These are phyloP conservation scores for Hanseniaspora occidentalis DNA, from an alignment of 805 yeast species.

Conservation along the genomic window DNA sequence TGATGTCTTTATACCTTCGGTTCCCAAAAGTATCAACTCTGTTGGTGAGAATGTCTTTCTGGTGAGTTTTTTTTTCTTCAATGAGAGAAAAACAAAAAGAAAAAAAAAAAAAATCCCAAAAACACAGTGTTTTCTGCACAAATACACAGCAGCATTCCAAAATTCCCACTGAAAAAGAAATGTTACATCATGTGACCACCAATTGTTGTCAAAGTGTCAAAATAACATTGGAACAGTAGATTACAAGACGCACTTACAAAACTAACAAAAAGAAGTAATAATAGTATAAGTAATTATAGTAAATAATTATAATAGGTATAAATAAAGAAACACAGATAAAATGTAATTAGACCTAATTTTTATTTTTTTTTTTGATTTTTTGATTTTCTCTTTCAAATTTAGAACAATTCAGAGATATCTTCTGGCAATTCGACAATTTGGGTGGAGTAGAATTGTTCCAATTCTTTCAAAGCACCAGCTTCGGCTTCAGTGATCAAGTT, in stretches of 20 bases:
- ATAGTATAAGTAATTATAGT: constrained; percentile 1
- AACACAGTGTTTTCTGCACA: too few species aligned
- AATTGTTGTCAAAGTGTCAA: neutral
- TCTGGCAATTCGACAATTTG: constrained; percentile 72
- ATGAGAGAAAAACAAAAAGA: neutral
- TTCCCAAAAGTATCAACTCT: too few species aligned
- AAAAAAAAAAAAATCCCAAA: neutral
- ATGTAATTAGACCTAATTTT: neutral
- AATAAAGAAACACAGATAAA: constrained; percentile 1
- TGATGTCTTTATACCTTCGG: neutral
- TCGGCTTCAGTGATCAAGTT: constrained; percentile 83
- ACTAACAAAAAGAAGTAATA: neutral
- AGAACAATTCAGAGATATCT: constrained; percentile 40
- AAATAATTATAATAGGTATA: constrained; percentile 3
- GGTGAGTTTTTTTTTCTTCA: neutral
- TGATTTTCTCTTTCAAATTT: neutral
- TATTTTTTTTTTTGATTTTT: neutral
- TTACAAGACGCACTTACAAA: neutral
- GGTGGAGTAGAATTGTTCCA: constrained; percentile 62
- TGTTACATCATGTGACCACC: too few species aligned
- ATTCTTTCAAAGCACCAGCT: constrained; percentile 56
- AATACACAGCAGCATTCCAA: too few species aligned
- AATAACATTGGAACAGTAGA: neutral
- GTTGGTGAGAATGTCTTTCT: too few species aligned
- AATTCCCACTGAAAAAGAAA: too few species aligned